phyloP scores from a whole-genome alignment of 169 alveolate species.

The Plasmodium falciparum region DNA sequence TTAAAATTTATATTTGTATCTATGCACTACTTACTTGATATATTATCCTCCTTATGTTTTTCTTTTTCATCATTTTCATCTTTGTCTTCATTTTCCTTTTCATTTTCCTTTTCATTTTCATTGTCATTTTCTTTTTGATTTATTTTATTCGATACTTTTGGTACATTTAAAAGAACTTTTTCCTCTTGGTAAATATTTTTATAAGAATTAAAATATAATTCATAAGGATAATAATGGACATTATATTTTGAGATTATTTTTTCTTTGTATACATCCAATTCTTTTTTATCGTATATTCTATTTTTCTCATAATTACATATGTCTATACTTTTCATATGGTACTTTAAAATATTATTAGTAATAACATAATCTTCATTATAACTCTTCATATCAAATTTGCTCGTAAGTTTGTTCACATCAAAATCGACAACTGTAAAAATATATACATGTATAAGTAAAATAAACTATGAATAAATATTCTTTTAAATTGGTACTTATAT shows the following conservation, averaged over 20 bases:
- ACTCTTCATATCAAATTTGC: slow-evolving; percentile 58
- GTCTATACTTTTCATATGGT: slow-evolving; percentile 66
- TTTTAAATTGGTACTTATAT: neutral
- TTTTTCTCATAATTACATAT: slow-evolving; percentile 59
- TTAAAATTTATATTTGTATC: no score
- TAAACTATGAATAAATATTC: no score
- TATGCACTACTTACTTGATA: slow-evolving; percentile 19
- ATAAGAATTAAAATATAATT: slow-evolving; percentile 71
- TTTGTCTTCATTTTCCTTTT: slow-evolving; percentile 14
- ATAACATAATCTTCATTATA: slow-evolving; percentile 71
- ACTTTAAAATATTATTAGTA: slow-evolving; percentile 65
- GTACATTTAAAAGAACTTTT: slow-evolving; percentile 58
- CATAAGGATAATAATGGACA: slow-evolving; percentile 69
- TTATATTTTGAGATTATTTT: slow-evolving; percentile 45
- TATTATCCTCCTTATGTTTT: slow-evolving; percentile 30
- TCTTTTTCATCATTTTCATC: neutral
- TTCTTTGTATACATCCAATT: slow-evolving; percentile 57
- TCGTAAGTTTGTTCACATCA: slow-evolving; percentile 13
- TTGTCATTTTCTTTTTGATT: slow-evolving; percentile 44
- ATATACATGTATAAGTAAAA: neutral
- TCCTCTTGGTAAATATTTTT: slow-evolving; percentile 73
- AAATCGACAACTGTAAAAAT: slow-evolving; percentile 15
- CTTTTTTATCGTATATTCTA: slow-evolving; percentile 68
- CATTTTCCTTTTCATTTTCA: slow-evolving; percentile 41
- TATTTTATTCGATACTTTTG: slow-evolving; percentile 30